Percentiles rank a stretch among this genome's conserved stretches.
These are phyloP conservation scores for Ophiocordyceps sinensis DNA, from an alignment of 2,329 filamentous ascomycete genomes.

Conservation along the genomic window DNA sequence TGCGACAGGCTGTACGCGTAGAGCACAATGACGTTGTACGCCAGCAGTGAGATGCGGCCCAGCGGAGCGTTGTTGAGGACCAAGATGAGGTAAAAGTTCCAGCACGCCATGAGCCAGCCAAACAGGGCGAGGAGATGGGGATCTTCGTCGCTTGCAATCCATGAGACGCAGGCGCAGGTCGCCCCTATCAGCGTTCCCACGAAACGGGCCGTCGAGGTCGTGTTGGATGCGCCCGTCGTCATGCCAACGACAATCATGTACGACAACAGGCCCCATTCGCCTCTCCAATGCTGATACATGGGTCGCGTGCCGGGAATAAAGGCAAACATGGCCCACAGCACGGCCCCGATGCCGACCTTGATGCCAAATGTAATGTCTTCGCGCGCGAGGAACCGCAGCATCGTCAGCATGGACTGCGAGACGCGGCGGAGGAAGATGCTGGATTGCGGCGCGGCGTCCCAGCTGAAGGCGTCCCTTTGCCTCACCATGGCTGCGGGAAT, in stretches of 20 bases:
- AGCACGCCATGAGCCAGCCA: constrained; percentile 67
- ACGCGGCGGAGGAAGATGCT: constrained; percentile 26
- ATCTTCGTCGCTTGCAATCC: constrained; percentile 63
- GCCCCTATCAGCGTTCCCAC: constrained; percentile 76
- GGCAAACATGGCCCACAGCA: constrained; percentile 77
- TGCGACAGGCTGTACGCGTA: constrained; percentile 87
- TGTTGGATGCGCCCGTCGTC: constrained; percentile 93
- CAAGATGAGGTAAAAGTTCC: constrained; percentile 83
- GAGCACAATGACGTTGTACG: constrained; percentile 87
- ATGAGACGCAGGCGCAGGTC: constrained; percentile 57
- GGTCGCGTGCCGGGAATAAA: constrained; percentile 69
- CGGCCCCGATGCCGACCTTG: constrained; percentile 84
- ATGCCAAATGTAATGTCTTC: constrained; percentile 63
- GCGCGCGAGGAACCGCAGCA: constrained; percentile 32
- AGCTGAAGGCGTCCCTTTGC: constrained; percentile 38
- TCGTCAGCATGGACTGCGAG: constrained; percentile 30
- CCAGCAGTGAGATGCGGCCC: constrained; percentile 84
- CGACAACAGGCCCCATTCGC: constrained; percentile 90
- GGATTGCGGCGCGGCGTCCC: constrained; percentile 37
- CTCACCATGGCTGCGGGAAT: constrained; percentile 39
- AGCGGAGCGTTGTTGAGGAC: constrained; percentile 74
- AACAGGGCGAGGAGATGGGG: constrained; percentile 62
- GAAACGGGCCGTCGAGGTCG: constrained; percentile 76
- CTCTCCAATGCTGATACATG: constrained; percentile 75
- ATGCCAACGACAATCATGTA: constrained; percentile 98